A percentile compares a stretch with the other conserved stretches of the same genome.
Evolutionary conservation across 1,139 yeast species (phyloP).

Genomic region (Pichia sp.): DNA sequence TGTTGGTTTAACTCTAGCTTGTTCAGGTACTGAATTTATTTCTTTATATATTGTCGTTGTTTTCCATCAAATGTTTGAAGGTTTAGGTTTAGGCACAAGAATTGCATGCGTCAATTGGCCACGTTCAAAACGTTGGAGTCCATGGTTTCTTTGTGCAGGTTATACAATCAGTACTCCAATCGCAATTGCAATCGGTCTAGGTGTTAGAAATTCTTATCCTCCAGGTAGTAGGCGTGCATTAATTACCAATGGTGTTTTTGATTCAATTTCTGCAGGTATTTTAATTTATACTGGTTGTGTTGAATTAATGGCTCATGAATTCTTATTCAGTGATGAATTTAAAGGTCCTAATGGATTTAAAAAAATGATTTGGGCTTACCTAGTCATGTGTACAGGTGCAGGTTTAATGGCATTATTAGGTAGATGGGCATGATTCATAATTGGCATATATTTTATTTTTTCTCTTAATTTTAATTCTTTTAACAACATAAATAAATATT

Average conservation of each 20-base stretch:
- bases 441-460: too few relatives aligned
- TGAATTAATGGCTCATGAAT: conserved; percentile 86
- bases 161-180: conserved; percentile 75
- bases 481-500: too few relatives aligned
- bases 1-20: conserved; percentile 47
- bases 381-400: conserved; percentile 58
- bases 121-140: conserved; percentile 24
- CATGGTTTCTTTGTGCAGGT: conserved; percentile 22
- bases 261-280: conserved; percentile 80
- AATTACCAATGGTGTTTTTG: conserved; percentile 73
- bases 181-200: conserved; percentile 80
- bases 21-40: conserved; percentile 61
- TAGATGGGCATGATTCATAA: conserved; percentile 61
- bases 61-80: conserved; percentile 92
- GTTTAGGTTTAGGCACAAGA: conserved; percentile 84
- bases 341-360: conserved; percentile 44
- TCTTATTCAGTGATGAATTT: conserved; percentile 61
- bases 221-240: conserved; percentile 53
- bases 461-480: too few relatives aligned
- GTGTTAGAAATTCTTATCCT: conserved; percentile 62
- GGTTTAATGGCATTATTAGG: conserved; percentile 84
- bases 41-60: conserved; percentile 77
- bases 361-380: conserved; percentile 35
- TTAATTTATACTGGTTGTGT: conserved; percentile 80
- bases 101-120: conserved; percentile 73